Base-by-base conservation (phyloP, 2,329 filamentous ascomycete genomes). In the Orbilia javanica region DNA sequence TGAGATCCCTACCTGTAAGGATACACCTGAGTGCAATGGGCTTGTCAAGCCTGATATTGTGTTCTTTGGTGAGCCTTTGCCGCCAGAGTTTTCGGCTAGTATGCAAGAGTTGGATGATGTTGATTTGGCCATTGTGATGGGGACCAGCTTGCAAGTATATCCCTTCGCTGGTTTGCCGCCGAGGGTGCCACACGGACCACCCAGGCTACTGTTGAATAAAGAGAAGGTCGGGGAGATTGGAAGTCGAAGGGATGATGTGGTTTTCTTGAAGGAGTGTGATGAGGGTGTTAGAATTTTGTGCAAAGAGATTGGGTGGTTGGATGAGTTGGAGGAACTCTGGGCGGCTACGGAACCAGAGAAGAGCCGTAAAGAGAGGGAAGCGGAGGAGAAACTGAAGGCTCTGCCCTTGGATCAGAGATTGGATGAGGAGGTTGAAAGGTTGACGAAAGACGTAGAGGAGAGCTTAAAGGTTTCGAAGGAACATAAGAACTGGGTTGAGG, bases 11-110 rank as follows among this genome's bases (percentile, higher is more conserved):
- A 36, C 27, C 1, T 79, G 78, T 34, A 57, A 48, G 7, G 52
- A 53, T 10, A 76, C 72, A 6, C 67, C 73, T 4, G 83, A 85
- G 20, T 98, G 95, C 83, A 86, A 88, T 39, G 94, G 94, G 0
- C 85, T 96, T 1, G 93, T 97, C 42, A 97, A 97, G 85, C 94
- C 94, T 0, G 93, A 97, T 82, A 97, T 97, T 82, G 93, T 97
- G 36, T 97, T 97, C 85, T 97, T 97, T 81, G 94, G 94, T 63
- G 94, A 96, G 83, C 84, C 88, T 0, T 84, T 94, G 1, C 92
- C 92, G 0, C 83, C 85, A 5, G 85, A 84, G 0, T 96, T 96
- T 84, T 90, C 91, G 82, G 83, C 85, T 5, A 90, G 89, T 74
- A 85, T 86, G 29, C 83, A 85, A 46, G 84, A 91, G 11, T 88